Percentiles rank a stretch among this genome's conserved stretches.
phyloP scores from a whole-genome alignment of 805 yeast genomes.

The Candida xiaguanensis region DNA sequence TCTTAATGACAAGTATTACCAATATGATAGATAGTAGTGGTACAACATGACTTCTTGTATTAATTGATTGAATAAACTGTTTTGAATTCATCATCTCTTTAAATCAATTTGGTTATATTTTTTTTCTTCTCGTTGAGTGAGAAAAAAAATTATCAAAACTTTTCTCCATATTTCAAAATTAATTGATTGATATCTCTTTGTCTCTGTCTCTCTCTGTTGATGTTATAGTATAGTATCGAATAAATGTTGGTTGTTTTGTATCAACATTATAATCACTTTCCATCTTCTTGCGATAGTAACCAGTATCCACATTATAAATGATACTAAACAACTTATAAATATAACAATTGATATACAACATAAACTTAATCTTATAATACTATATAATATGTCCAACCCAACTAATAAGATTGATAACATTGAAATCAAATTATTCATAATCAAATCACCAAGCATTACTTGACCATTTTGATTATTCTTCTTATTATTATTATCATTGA shows the following conservation, averaged over 20 bases:
- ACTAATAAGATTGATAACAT: constrained; percentile 10
- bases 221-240: constrained; percentile 5
- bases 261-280: constrained; percentile 9
- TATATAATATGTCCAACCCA: constrained; percentile 16
- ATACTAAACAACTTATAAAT: constrained; percentile 11
- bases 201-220: too few relatives aligned
- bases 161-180: not conserved
- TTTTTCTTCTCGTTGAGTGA: not conserved
- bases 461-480: too few relatives aligned
- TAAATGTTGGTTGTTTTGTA: constrained; percentile 6
- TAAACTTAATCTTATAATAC: constrained; percentile 13
- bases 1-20: constrained; percentile 3
- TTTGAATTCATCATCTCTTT: not conserved
- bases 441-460: too few relatives aligned
- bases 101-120: not conserved
- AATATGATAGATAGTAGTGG: not conserved
- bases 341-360: constrained; percentile 13
- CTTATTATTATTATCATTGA: constrained; percentile 1
- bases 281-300: constrained; percentile 15
- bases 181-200: too few relatives aligned
- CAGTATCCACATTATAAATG: constrained; percentile 13
- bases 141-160: not conserved
- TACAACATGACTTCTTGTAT: not conserved
- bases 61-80: not conserved
- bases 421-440: not conserved